Evolutionary conservation across 495 filamentous ascomycete species (phyloP).

Genomic region (Penicillium herquei): DNA sequence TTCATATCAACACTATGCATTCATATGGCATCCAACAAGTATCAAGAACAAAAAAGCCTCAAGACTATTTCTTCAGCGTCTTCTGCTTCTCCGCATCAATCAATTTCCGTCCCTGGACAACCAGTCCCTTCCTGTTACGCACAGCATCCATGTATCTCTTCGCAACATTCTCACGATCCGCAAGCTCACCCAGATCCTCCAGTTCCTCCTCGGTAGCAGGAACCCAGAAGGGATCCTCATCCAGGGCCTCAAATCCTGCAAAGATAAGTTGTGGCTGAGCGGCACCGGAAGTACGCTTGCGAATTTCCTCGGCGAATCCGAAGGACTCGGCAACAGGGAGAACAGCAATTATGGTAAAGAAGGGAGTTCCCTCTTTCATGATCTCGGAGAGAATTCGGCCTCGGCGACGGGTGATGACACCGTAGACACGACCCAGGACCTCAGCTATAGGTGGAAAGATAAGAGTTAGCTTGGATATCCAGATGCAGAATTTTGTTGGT

Average conservation of each 20-base stretch:
- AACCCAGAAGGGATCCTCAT: slow-evolving; percentile 96
- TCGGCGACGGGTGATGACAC: slow-evolving; percentile 84
- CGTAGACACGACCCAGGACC: slow-evolving; percentile 92
- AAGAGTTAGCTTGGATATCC: not conserved
- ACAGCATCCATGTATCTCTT: slow-evolving; percentile 94
- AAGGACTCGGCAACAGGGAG: slow-evolving; percentile 93
- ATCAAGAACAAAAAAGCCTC: slow-evolving; percentile 9
- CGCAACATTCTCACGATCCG: slow-evolving; percentile 91
- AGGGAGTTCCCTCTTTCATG: slow-evolving; percentile 93
- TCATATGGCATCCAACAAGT: not conserved
- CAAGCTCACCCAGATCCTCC: slow-evolving; percentile 92
- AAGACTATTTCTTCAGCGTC: slow-evolving; percentile 82
- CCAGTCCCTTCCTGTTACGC: slow-evolving; percentile 76
- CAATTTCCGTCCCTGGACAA: slow-evolving; percentile 75
- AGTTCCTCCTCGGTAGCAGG: slow-evolving; percentile 95
- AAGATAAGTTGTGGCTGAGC: slow-evolving; percentile 93
- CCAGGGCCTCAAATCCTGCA: slow-evolving; percentile 82
- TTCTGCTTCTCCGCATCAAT: slow-evolving; percentile 99
- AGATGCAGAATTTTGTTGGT: too few relatives aligned
- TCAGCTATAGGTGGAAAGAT: slow-evolving; percentile 62
- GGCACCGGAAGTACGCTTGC: slow-evolving; percentile 86
- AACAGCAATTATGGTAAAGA: slow-evolving; percentile 85
- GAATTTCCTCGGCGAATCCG: slow-evolving; percentile 93
- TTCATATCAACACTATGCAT: not conserved
- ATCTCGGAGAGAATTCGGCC: slow-evolving; percentile 85